Evolutionary conservation across 139 green algal genomes (phyloP).

Genomic region (Chlamydomonas asymmetrica): DNA sequence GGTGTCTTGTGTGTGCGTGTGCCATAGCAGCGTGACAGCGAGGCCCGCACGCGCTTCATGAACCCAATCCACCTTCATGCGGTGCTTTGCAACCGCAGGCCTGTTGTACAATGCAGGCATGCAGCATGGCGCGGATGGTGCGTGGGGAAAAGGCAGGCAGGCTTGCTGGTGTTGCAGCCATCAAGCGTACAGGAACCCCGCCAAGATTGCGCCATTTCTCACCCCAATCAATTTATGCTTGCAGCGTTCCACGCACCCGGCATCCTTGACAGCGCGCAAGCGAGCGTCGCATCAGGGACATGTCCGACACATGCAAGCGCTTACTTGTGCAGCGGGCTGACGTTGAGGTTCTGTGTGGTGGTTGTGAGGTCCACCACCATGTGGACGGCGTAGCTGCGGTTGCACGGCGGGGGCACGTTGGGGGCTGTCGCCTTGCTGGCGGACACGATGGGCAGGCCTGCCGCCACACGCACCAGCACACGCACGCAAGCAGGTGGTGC

Average conservation of each 20-base stretch:
- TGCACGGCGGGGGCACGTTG: not conserved
- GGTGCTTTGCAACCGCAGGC: not conserved
- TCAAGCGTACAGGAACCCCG: not conserved
- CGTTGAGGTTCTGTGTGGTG: not conserved
- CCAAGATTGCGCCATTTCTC: not conserved
- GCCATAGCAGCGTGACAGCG: not conserved
- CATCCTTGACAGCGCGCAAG: not conserved
- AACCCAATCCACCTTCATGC: not conserved
- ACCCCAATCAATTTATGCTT: not conserved
- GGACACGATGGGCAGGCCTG: conserved; percentile 5
- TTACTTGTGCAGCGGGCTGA: not conserved
- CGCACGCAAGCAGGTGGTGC: too few relatives aligned
- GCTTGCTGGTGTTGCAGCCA: not conserved
- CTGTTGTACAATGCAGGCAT: not conserved
- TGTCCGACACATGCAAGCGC: not conserved
- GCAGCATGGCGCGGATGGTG: not conserved
- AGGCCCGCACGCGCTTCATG: not conserved
- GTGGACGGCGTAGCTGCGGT: not conserved
- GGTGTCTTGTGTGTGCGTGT: not conserved
- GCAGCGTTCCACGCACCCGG: not conserved
- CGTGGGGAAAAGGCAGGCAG: not conserved
- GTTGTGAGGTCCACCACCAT: not conserved
- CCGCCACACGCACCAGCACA: too few relatives aligned
- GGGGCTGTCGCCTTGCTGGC: not conserved
- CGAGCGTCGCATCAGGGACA: not conserved